phyloP scores from a whole-genome alignment of 441 rosid genomes.

The Oxalis stricta region DNA sequence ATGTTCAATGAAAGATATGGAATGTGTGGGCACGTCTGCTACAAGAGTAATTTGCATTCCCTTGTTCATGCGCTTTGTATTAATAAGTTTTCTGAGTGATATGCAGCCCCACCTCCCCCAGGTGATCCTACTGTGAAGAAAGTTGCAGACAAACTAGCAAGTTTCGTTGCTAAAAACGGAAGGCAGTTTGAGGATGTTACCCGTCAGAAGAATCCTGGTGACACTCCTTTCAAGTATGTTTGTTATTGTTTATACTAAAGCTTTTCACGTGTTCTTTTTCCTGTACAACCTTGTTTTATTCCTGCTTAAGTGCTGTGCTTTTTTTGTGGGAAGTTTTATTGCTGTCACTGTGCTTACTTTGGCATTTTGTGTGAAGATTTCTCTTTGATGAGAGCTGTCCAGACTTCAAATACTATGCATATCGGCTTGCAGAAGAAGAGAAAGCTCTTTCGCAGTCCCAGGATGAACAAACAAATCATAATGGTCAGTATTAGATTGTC shows the following conservation, averaged over 20 bases:
- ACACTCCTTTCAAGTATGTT: conserved; percentile 82
- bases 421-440: conserved; percentile 73
- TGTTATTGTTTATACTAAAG: background rate
- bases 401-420: conserved; percentile 73
- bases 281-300: background rate
- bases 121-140: conserved; percentile 90
- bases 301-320: background rate
- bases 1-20: conserved; percentile 85
- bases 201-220: conserved; percentile 91
- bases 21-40: conserved; percentile 79
- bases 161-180: conserved; percentile 95
- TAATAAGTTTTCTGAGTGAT: conserved; percentile 99
- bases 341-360: conserved; percentile 9
- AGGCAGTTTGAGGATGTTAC: conserved; percentile 85
- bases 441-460: conserved; percentile 32
- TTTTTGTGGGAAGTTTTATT: background rate
- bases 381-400: conserved; percentile 65
- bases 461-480: conserved; percentile 31
- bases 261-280: conserved; percentile 1
- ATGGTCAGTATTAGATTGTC: conserved; percentile 26
- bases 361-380: conserved; percentile 37
- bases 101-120: conserved; percentile 88
- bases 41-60: conserved; percentile 93
- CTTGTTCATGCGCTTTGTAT: conserved; percentile 92
- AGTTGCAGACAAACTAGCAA: conserved; percentile 90